These are phyloP conservation scores for Lasiodiplodia sp. DNA, from an alignment of 2,329 filamentous ascomycete genomes.

Conservation along the genomic window DNA sequence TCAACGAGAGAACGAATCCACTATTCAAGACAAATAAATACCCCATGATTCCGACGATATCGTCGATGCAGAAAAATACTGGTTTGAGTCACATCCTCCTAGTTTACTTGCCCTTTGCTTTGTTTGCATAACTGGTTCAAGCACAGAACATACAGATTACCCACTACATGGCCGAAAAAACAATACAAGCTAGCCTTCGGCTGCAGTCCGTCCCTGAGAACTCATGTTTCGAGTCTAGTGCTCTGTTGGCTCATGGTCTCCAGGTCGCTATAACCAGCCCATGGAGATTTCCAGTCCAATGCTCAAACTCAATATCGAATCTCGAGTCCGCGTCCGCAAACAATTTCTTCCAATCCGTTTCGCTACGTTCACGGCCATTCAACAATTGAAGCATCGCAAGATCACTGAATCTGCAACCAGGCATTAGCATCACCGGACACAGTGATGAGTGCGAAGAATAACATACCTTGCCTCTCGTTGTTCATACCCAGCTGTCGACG, in stretches of 20 bases:
- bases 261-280: background rate
- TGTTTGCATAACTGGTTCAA: background rate
- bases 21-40: background rate
- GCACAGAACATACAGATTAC: background rate
- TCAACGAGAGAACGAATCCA: background rate
- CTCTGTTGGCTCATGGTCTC: background rate
- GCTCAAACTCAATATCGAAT: constrained; percentile 11
- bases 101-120: background rate
- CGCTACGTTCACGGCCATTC: constrained; percentile 19
- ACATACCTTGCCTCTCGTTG: constrained; percentile 9
- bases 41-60: background rate
- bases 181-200: no score
- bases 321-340: constrained; percentile 26
- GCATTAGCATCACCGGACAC: background rate
- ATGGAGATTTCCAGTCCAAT: background rate
- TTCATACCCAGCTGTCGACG: constrained; percentile 25
- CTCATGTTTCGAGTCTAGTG: background rate
- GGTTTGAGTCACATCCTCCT: background rate
- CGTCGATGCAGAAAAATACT: background rate
- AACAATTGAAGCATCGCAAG: constrained; percentile 16
- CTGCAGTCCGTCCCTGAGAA: no score
- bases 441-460: background rate
- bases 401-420: constrained; percentile 18
- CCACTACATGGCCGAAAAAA: no score
- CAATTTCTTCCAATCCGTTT: constrained; percentile 22